phyloP scores from a whole-genome alignment of 2,329 filamentous ascomycete species.

The Fusarium tuaranense region DNA sequence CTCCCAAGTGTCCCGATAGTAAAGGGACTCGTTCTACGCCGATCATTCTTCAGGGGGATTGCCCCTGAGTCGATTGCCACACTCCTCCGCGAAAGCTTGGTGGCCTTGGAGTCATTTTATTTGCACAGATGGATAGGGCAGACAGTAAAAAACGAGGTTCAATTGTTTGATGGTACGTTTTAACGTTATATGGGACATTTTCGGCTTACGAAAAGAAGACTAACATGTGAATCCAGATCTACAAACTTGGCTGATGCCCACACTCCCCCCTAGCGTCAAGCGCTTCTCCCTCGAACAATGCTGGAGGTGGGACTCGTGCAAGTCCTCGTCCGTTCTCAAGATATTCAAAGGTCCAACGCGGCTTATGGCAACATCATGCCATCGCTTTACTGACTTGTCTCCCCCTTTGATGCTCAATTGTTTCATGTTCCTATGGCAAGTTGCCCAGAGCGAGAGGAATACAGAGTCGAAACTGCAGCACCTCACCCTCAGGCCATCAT shows the following conservation, averaged over 20 bases:
- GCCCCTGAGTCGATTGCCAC: slow-evolving; percentile 9
- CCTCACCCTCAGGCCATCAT: background rate
- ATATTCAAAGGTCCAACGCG: background rate
- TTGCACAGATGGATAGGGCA: slow-evolving; percentile 6
- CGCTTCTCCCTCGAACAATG: background rate
- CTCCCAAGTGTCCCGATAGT: slow-evolving; percentile 24
- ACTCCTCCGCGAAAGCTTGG: slow-evolving; percentile 27
- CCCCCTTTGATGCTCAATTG: background rate
- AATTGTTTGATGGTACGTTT: slow-evolving; percentile 10
- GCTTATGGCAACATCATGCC: slow-evolving; percentile 15
- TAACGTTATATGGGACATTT: too few relatives aligned
- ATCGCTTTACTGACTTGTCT: slow-evolving; percentile 11
- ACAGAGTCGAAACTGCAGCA: slow-evolving; percentile 9
- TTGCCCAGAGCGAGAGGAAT: background rate
- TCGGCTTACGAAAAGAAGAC: background rate
- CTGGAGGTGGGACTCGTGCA: background rate
- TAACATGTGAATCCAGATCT: slow-evolving; percentile 19
- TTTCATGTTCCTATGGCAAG: background rate
- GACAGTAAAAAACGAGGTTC: background rate
- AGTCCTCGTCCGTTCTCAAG: too few relatives aligned
- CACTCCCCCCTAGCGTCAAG: slow-evolving; percentile 12
- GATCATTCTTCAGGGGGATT: slow-evolving; percentile 12
- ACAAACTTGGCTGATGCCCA: background rate
- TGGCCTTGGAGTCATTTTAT: slow-evolving; percentile 14
- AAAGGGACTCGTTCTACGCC: slow-evolving; percentile 19